Evolutionary conservation across 805 yeast genomes (phyloP), one percentile per base, ranked within the genome.

Genomic region (Blastobotrys mokoenaii): DNA sequence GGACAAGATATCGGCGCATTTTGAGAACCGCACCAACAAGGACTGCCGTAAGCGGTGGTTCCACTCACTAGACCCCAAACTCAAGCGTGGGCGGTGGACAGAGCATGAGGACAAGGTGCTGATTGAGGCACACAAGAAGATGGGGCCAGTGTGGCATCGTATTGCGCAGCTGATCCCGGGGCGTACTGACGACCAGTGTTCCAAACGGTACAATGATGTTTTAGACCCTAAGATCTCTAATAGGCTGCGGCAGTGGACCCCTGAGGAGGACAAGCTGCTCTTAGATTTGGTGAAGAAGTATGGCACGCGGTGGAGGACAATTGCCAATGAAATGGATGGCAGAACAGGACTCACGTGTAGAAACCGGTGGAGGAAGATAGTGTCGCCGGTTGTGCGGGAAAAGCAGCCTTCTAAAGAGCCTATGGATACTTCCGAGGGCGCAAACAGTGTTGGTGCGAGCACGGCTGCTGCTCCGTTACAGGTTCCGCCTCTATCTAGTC

Each of bases 101-200:
- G 62, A 72, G 11, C 82, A 74, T 35, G 97, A 89, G 61, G 97
- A 89, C 64, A 72, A 72, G 31, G 66, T 69, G 33, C 68, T 89
- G 32, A 58, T 82, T 17, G 69, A 71, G 43, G 87, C 93, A 1
- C 84, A 75, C 60, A 67, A 74, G 41, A 73, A 70, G 52, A 73
- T 76, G 59, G 97, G 97, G 0, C 73, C 95, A 0, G 74, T 80
- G 27, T 89, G 97, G 97, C 84, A 84, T 51, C 81, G 81, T 55
- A 88, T 89, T 9, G 79, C 95, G 0, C 65, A 71, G 42, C 80
- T 76, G 44, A 83, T 89, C 10, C 76, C 77, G 2, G 95, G 96
- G 3, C 71, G 97, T 59, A 89, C 95, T 0, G 96, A 88, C 57
- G 96, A 88, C 62, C 97, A 89, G 66, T 89, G 97, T 68, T 85